phyloP scores from a whole-genome alignment of 1,139 yeast species.

The Suhomyces coccinellae region DNA sequence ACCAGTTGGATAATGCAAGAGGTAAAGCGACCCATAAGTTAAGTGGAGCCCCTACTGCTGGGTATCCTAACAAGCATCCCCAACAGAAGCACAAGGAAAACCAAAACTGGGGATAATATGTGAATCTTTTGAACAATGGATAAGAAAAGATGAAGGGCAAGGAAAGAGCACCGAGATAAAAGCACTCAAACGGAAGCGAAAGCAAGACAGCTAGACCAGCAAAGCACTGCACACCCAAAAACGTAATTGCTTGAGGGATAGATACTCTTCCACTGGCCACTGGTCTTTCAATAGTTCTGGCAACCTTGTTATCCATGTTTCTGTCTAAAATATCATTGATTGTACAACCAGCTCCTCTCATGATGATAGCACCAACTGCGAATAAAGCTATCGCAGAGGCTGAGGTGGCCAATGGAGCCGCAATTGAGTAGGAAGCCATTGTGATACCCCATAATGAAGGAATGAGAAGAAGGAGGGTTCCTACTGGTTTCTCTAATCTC shows the following conservation, averaged over 20 bases:
- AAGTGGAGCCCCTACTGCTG: constrained; percentile 87
- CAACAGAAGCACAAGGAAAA: constrained; percentile 86
- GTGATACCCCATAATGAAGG: constrained; percentile 84
- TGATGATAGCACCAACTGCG: constrained; percentile 79
- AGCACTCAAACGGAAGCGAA: constrained; percentile 77
- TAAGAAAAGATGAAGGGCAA: constrained; percentile 80
- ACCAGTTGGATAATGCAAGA: constrained; percentile 70
- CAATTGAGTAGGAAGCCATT: constrained; percentile 77
- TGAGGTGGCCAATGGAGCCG: constrained; percentile 68
- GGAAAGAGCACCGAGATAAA: constrained; percentile 78
- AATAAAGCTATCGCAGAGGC: constrained; percentile 62
- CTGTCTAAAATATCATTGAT: constrained; percentile 88
- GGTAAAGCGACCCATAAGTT: constrained; percentile 74
- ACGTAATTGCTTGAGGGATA: constrained; percentile 68
- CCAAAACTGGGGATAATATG: constrained; percentile 90
- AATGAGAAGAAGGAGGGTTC: constrained; percentile 75
- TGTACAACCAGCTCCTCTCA: constrained; percentile 99
- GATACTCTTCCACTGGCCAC: constrained; percentile 84
- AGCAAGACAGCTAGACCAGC: constrained; percentile 76
- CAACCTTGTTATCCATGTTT: constrained; percentile 79
- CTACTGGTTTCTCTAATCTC: constrained; percentile 93
- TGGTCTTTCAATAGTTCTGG: constrained; percentile 86
- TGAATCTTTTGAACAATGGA: constrained; percentile 90
- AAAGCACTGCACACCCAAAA: constrained; percentile 71
- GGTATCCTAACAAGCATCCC: constrained; percentile 94